Conservation (phyloP, 2,329 filamentous ascomycete species). For the Chlorencoelia australis region DNA sequence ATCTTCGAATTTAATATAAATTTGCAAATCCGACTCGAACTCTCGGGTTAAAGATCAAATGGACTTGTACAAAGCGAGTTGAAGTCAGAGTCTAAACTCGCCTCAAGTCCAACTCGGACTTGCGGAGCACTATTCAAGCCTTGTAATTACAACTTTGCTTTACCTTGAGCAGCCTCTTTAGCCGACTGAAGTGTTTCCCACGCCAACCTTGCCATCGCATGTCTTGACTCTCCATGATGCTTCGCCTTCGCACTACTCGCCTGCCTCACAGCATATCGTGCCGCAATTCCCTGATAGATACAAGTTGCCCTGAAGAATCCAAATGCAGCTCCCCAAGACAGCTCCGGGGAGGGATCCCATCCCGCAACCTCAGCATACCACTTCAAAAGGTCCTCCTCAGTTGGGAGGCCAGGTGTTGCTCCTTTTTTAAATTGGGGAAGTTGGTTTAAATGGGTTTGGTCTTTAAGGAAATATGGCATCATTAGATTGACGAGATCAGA, state of each 20-base stretch:
- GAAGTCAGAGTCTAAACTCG: no score
- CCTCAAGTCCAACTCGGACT: no score
- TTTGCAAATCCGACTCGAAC: no score
- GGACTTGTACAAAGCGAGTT: no score
- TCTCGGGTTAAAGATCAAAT: no score
- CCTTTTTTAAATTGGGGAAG: constrained; percentile 30
- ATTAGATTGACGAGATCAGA: constrained; percentile 80
- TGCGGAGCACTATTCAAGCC: no score
- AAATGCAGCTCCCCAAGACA: constrained; percentile 53
- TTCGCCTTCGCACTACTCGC: constrained; percentile 78
- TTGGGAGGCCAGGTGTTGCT: constrained; percentile 44
- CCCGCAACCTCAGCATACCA: constrained; percentile 62
- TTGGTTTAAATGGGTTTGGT: constrained; percentile 24
- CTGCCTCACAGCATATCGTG: constrained; percentile 73
- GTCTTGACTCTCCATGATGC: constrained; percentile 59
- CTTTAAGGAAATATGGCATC: constrained; percentile 33
- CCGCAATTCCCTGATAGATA: constrained; percentile 82
- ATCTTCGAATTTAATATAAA: no score
- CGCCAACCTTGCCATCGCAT: constrained; percentile 64
- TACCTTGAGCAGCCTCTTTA: constrained; percentile 28
- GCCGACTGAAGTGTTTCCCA: constrained; percentile 60
- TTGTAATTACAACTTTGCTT: constrained; percentile 36
- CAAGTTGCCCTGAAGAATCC: constrained; percentile 50
- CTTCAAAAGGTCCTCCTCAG: constrained; percentile 43
- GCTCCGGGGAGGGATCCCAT: constrained; percentile 57